phyloP scores from a whole-genome alignment of 257 asterid genomes.

The Gentiana macrophylla region DNA sequence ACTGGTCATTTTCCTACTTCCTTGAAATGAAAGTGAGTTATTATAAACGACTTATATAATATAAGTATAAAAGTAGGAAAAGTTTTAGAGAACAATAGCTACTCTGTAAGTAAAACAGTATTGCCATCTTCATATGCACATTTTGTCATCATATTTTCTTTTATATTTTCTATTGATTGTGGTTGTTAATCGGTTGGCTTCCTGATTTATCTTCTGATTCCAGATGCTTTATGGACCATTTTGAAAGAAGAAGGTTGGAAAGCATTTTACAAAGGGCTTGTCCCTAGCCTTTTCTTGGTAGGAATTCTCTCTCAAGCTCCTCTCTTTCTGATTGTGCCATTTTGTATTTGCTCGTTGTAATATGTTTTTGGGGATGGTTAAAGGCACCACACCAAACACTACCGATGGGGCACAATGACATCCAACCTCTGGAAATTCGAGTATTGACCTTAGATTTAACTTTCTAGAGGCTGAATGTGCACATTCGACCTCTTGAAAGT shows the following conservation, averaged over 20 bases:
- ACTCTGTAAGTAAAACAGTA: too few relatives aligned
- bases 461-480: too few relatives aligned
- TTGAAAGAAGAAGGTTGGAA: constrained; percentile 93
- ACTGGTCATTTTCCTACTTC: too few relatives aligned
- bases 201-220: constrained; percentile 12
- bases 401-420: too few relatives aligned
- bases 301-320: constrained; percentile 11
- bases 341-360: background rate
- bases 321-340: background rate
- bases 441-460: too few relatives aligned
- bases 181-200: background rate
- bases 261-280: constrained; percentile 82
- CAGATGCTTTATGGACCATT: constrained; percentile 91
- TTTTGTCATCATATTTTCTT: background rate
- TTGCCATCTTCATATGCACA: too few relatives aligned
- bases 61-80: too few relatives aligned
- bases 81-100: too few relatives aligned
- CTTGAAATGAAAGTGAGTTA: too few relatives aligned
- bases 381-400: background rate
- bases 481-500: too few relatives aligned
- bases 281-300: constrained; percentile 85
- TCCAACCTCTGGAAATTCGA: too few relatives aligned
- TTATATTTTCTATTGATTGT: background rate
- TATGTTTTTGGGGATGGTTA: background rate
- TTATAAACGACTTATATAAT: too few relatives aligned